These are phyloP conservation scores for Physocladia obscura DNA, from an alignment of 192 early-diverging fungal genomes.

Conservation along the genomic window DNA sequence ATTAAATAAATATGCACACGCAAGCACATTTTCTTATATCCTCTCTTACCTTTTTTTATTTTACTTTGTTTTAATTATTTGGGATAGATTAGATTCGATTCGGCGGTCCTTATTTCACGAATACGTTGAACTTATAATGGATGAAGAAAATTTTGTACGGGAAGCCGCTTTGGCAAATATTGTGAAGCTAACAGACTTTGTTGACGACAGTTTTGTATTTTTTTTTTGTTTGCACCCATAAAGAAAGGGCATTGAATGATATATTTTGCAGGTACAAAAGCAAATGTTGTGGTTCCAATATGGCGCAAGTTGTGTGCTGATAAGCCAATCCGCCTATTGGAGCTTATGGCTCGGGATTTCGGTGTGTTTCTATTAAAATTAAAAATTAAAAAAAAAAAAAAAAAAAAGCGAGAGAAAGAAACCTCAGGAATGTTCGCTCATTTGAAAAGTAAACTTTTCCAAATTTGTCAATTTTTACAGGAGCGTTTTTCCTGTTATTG, in stretches of 20 bases:
- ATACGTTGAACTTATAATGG: constrained; percentile 52
- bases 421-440: constrained; percentile 88
- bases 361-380: constrained; percentile 34
- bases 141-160: constrained; percentile 49
- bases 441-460: constrained; percentile 92
- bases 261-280: constrained; percentile 29
- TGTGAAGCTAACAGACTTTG: constrained; percentile 41
- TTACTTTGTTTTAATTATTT: too few relatives aligned
- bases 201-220: constrained; percentile 39
- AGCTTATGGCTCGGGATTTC: constrained; percentile 38
- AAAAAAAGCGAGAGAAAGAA: constrained; percentile 68
- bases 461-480: constrained; percentile 37
- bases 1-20: too few relatives aligned
- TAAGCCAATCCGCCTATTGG: constrained; percentile 29
- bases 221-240: background rate
- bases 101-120: constrained; percentile 42
- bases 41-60: too few relatives aligned
- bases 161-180: constrained; percentile 46
- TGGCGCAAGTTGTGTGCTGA: constrained; percentile 52
- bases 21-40: too few relatives aligned
- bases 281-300: constrained; percentile 41
- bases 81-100: constrained; percentile 29
- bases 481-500: constrained; percentile 3
- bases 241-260: background rate
- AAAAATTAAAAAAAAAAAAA: constrained; percentile 3